Conservation (phyloP, 805 yeast species). For the Metschnikowia cubensis region DNA sequence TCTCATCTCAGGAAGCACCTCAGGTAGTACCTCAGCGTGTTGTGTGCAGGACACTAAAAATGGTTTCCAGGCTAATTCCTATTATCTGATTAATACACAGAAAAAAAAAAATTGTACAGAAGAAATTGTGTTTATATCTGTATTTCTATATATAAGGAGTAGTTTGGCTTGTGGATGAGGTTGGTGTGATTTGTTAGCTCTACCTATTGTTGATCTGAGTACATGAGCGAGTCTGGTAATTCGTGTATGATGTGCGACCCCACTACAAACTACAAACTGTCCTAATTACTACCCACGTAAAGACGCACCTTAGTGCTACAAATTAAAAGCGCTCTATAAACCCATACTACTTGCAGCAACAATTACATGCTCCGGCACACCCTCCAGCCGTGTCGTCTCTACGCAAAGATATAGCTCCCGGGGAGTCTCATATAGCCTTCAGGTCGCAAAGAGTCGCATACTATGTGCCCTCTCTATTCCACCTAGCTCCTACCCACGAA, state of each 20-base stretch:
- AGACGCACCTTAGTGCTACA: neutral
- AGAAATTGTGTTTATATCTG: too few relatives aligned
- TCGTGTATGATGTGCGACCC: neutral
- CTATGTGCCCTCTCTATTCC: slow-evolving; percentile 36
- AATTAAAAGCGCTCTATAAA: neutral
- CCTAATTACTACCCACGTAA: too few relatives aligned
- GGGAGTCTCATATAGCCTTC: slow-evolving; percentile 30
- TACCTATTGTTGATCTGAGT: too few relatives aligned
- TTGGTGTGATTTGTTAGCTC: too few relatives aligned
- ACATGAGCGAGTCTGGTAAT: too few relatives aligned
- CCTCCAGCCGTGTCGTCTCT: slow-evolving; percentile 8
- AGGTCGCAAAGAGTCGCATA: slow-evolving; percentile 21
- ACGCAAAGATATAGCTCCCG: slow-evolving; percentile 31
- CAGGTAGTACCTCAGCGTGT: neutral
- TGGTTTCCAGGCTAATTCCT: too few relatives aligned
- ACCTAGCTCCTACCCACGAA: slow-evolving; percentile 25
- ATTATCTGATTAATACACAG: too few relatives aligned
- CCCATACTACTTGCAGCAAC: neutral
- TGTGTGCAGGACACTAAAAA: slow-evolving; percentile 1
- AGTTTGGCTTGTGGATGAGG: too few relatives aligned
- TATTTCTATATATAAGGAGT: too few relatives aligned
- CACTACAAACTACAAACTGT: neutral
- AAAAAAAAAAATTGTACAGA: too few relatives aligned
- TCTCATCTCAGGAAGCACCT: slow-evolving; percentile 1
- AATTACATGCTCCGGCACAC: neutral